Conservation (phyloP, 441 rosid species). For the Adansonia madagascariensis region DNA sequence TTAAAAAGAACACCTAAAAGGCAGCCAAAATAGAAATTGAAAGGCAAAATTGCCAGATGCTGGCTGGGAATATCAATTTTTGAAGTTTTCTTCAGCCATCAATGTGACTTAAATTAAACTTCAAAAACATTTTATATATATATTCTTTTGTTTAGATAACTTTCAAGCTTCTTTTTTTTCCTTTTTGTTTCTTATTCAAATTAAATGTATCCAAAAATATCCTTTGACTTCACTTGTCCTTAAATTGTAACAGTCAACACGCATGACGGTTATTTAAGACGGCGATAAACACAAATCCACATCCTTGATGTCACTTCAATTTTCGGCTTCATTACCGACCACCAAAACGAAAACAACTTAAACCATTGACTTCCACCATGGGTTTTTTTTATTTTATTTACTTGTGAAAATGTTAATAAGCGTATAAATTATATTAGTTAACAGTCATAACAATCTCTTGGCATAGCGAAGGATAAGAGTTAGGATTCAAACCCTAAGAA, state of each 20-base stretch:
- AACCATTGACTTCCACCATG: neutral
- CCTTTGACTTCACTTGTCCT: neutral
- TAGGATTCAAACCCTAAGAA: no score
- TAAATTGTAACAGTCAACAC: neutral
- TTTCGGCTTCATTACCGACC: neutral
- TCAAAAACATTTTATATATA: neutral
- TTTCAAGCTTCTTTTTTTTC: neutral
- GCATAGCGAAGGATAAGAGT: no score
- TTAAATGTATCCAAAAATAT: neutral
- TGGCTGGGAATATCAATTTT: no score
- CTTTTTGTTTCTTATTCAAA: neutral
- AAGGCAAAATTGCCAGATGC: neutral
- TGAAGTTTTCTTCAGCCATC: slow-evolving; percentile 3
- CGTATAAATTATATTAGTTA: no score
- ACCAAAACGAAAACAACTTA: neutral
- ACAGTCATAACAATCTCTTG: no score
- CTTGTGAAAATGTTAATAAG: no score
- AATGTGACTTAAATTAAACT: neutral
- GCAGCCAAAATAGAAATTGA: neutral
- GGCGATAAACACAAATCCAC: neutral
- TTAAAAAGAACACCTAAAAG: no score
- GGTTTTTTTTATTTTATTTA: neutral
- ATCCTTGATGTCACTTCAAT: neutral
- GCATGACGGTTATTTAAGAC: neutral
- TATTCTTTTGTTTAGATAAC: neutral